Evolutionary conservation across 352 stramenopile genomes (phyloP), one percentile per base, ranked within the genome.

Genomic region (Globisporangium barbulae): DNA sequence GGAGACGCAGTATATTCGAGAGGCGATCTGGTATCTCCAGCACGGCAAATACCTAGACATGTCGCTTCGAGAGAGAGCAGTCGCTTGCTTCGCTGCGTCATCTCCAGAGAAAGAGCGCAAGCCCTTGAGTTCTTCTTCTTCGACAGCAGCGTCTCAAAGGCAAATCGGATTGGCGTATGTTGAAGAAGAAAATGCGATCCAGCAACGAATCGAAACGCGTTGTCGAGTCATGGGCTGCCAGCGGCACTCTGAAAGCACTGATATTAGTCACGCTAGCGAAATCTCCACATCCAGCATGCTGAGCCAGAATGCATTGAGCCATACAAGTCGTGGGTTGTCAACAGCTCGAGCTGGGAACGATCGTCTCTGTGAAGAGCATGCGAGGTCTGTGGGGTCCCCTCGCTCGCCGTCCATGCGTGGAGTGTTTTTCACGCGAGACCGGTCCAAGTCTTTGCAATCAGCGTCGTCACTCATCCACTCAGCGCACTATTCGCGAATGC

Each of bases 1-100:
- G 6, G 79, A 91, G 15, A 70, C 79, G 0, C 74, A 83, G 37
- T 70, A 81, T 39, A 89, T 91, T 53, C 79, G 83, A 54, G 83
- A 91, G 17, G 75, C 81, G 5, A 79, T 91, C 30, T 89, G 74
- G 70, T 89, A 79, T 49, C 71, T 88, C 47, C 81, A 82, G 50
- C 59, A 81, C 35, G 79, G 72, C 7, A 67, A 63, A 6, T 82
- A 74, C 28, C 68, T 83, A 37, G 76, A 90, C 21, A 67, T 63
- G 19, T 80, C 52, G 19, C 52, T 72, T 55, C 68, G 73, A 62
- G 54, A 74, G n/a, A 54, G 68, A 25, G n/a, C 74, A 15, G 39
- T 31, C 3, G 72, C 63, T 13, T 56, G 45, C 22, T 63, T 53
- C 8, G 25, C 39, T 2, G 35, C 47, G 15, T 19, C 53, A 1